A percentile compares a stretch with the other conserved stretches of the same genome.
Evolutionary conservation across 1,284 basidiomycete genomes (phyloP).

Genomic region (Papiliotrema fonsecae): DNA sequence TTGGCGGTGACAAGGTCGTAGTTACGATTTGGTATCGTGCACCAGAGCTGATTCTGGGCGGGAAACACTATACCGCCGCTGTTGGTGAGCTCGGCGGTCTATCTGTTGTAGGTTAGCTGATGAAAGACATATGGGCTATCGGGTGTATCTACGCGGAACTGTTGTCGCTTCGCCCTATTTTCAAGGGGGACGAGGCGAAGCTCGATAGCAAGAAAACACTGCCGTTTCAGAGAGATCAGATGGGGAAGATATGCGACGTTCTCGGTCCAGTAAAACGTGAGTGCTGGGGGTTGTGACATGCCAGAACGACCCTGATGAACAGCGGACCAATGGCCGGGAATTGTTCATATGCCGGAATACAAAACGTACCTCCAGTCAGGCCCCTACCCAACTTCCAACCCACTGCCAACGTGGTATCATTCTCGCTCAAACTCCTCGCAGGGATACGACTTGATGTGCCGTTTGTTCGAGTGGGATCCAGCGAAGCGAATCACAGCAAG

Average conservation of each 20-base stretch:
- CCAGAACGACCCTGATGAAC: neutral
- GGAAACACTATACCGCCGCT: conserved; percentile 93
- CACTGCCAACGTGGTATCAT: conserved; percentile 63
- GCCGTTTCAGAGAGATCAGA: conserved; percentile 90
- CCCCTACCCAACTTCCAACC: conserved; percentile 30
- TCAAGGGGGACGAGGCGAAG: conserved; percentile 99
- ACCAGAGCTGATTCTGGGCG: conserved; percentile 88
- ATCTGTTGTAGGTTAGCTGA: conserved; percentile 2
- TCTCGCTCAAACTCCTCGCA: conserved; percentile 50
- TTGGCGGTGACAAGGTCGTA: conserved; percentile 93
- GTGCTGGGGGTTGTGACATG: conserved; percentile 16
- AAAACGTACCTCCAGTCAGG: conserved; percentile 75
- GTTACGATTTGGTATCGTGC: conserved; percentile 99
- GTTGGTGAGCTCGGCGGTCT: conserved; percentile 51
- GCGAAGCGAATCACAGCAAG: conserved; percentile 76
- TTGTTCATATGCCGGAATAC: conserved; percentile 85
- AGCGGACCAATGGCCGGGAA: conserved; percentile 77
- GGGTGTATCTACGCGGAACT: conserved; percentile 97
- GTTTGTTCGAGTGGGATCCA: conserved; percentile 85
- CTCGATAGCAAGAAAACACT: conserved; percentile 76
- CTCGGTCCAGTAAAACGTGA: conserved; percentile 80
- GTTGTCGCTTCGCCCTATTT: conserved; percentile 87
- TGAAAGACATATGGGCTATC: conserved; percentile 81
- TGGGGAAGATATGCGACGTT: conserved; percentile 91
- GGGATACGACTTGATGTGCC: conserved; percentile 77